Base-by-base conservation (phyloP, 2,329 filamentous ascomycete genomes). In the Pseudovirgaria hyperparasitica region DNA sequence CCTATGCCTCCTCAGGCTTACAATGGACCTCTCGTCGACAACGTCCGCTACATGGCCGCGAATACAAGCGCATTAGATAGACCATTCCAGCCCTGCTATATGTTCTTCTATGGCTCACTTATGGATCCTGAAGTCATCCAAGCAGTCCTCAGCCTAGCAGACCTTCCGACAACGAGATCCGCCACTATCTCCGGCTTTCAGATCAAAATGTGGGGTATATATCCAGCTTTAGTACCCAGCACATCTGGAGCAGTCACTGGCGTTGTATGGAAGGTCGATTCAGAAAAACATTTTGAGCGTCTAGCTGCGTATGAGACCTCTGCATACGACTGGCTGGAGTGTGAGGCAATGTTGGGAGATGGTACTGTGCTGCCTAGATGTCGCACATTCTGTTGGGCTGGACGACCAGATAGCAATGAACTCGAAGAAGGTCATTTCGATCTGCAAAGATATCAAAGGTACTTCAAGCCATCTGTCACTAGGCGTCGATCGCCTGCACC, bases 91-190 rank as follows among this genome's bases (percentile, higher is more conserved):
- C 41, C 36, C 15, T 45, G 35, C 19, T 24, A 44, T 27, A 37
- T 50, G 34, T 50, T 52, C 25, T 41, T 52, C 36, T 50, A 52
- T 21, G 47, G 48, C 23, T 41, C 43, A 15, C 35, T 51, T 3
- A 49, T 46, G 39, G 49, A 50, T 28, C 32, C 44, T 13, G 36
- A 42, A 34, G 41, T 49, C 24, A 38, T 52, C 19, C 37, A 40
- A 33, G 31, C 39, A 26, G 33, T 52, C 17, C 37, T 49, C 27
- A 17, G 30, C 11, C 39, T 50, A n/a, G 23, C 35, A 5, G 30
- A 42, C 20, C 31, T 31, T 7, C 45, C 40, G 5, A 31, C 25
- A n/a, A 37, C 39, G 28, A 34, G 31, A 26, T 27, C 31, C 11
- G 41, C 36, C 14, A 41, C 25, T 8, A 41, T 51, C 19, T 30